These are phyloP conservation scores for Coniella vitis DNA, from an alignment of 2,329 filamentous ascomycete genomes.

Conservation along the genomic window DNA sequence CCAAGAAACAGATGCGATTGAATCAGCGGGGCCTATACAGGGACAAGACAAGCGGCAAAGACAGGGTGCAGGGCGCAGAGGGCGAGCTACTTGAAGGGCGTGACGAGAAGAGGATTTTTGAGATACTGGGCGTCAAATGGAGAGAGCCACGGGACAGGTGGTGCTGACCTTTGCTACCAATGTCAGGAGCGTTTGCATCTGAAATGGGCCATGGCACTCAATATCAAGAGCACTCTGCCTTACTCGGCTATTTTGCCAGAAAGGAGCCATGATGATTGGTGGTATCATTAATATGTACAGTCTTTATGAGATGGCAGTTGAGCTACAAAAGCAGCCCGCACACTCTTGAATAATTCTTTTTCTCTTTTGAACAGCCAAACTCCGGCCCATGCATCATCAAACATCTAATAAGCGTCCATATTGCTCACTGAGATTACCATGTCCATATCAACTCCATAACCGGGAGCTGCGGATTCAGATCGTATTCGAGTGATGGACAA, in stretches of 20 bases:
- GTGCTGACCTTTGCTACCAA: slow-evolving; percentile 42
- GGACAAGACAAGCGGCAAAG: slow-evolving; percentile 56
- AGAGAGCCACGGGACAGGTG: slow-evolving; percentile 69
- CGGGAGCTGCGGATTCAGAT: not conserved
- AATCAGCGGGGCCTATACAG: slow-evolving; percentile 78
- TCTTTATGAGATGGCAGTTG: too few species aligned
- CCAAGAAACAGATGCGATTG: slow-evolving; percentile 73
- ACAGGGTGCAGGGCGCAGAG: slow-evolving; percentile 54
- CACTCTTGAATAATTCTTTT: too few species aligned
- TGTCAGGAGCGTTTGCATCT: too few species aligned
- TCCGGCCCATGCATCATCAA: not conserved
- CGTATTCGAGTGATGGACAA: slow-evolving; percentile 35
- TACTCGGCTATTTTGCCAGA: too few species aligned
- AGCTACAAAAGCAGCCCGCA: too few species aligned
- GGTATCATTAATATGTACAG: too few species aligned
- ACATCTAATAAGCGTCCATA: not conserved
- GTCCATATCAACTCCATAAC: not conserved
- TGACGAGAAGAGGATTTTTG: slow-evolving; percentile 75
- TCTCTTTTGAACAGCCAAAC: not conserved
- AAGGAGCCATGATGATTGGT: not conserved
- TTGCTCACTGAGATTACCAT: not conserved
- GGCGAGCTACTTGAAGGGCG: slow-evolving; percentile 67
- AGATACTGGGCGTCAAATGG: slow-evolving; percentile 77
- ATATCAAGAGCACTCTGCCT: too few species aligned
- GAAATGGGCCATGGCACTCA: too few species aligned